Conservation (phyloP, 2,329 filamentous ascomycete genomes). For the Stagonosporopsis tanaceti region DNA sequence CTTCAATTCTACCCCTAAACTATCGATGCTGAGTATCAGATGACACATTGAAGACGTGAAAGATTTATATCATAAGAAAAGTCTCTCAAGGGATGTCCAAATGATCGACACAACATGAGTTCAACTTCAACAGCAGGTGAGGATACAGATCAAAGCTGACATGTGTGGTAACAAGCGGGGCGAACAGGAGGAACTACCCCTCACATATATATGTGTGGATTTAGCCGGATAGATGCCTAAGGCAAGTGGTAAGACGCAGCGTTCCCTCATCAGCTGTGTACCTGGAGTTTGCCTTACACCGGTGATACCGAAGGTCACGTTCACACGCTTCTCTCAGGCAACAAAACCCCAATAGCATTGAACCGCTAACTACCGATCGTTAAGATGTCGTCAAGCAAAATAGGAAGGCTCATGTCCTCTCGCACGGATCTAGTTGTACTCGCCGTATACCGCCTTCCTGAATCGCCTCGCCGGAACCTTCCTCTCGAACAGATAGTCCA, state of each 20-base stretch:
- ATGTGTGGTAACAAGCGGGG: constrained; percentile 8
- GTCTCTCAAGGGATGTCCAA: background rate
- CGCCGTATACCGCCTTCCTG: constrained; percentile 1
- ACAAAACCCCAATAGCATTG: background rate
- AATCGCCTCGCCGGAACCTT: constrained; percentile 3
- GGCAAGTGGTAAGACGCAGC: background rate
- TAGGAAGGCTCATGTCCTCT: background rate
- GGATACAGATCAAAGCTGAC: constrained; percentile 10
- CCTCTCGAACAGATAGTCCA: constrained; percentile 11
- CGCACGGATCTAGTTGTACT: background rate
- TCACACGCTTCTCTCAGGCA: background rate
- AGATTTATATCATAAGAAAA: background rate
- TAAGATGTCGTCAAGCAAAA: background rate
- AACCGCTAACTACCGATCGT: background rate
- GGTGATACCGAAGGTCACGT: background rate
- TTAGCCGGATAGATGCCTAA: constrained; percentile 10
- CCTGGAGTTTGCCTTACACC: background rate
- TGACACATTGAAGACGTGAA: background rate
- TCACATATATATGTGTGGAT: constrained; percentile 1
- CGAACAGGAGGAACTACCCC: constrained; percentile 6
- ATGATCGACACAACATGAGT: background rate
- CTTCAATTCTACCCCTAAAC: constrained; percentile 45
- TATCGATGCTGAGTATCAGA: constrained; percentile 26
- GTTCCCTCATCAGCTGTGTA: background rate
- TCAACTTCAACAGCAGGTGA: background rate